These are phyloP conservation scores for Verticillium nubilum DNA, from an alignment of 2,329 filamentous ascomycete genomes.

Conservation along the genomic window DNA sequence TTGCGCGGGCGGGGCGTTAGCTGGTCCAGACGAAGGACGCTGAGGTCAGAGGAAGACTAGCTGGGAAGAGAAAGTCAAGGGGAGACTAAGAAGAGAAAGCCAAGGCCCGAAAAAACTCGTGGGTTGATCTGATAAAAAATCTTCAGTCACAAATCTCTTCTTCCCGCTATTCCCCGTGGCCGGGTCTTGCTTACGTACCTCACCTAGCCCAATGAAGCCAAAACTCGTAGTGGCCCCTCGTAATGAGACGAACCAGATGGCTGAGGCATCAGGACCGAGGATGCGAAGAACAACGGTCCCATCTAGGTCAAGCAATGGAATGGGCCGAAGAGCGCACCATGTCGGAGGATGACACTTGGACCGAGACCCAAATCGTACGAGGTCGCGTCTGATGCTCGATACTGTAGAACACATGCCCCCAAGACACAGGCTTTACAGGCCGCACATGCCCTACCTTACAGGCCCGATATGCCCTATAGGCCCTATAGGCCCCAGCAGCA, in stretches of 20 bases:
- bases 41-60: conserved; percentile 3
- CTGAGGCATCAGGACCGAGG: neutral
- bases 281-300: neutral
- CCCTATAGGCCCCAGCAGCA: too few relatives aligned
- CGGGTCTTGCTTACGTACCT: neutral
- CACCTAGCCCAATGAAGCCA: too few relatives aligned
- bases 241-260: neutral
- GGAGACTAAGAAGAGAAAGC: too few relatives aligned
- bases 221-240: neutral
- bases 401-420: too few relatives aligned
- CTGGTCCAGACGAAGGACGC: conserved; percentile 15
- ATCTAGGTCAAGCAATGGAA: neutral
- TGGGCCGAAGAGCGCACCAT: too few relatives aligned
- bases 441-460: too few relatives aligned
- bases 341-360: too few relatives aligned
- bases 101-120: neutral
- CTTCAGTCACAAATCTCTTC: neutral
- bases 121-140: neutral
- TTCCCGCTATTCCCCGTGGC: neutral
- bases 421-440: too few relatives aligned
- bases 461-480: too few relatives aligned
- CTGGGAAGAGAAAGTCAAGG: too few relatives aligned
- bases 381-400: neutral
- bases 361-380: too few relatives aligned
- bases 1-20: neutral